Evolutionary conservation across 2,329 filamentous ascomycete genomes (phyloP).

Genomic region (Sclerotinia nivalis): DNA sequence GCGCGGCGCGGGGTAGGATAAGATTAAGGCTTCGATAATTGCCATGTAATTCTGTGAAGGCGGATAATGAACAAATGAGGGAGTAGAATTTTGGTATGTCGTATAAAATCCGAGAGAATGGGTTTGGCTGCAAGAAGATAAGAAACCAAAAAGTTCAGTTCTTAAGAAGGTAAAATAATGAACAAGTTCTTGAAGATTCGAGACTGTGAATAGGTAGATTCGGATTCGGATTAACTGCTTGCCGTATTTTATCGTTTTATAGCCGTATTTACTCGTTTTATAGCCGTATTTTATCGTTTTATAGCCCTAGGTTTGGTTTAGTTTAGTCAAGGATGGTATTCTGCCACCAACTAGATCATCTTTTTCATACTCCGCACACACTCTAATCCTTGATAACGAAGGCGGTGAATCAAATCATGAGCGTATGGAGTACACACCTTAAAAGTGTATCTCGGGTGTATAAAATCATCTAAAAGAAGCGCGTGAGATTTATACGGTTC

Average conservation of each 20-base stretch:
- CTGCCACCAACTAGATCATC: not conserved
- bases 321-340: not conserved
- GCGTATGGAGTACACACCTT: not conserved
- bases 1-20: slow-evolving; percentile 16
- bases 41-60: not conserved
- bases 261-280: too few species aligned
- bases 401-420: not conserved
- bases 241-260: too few species aligned
- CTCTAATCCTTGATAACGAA: not conserved
- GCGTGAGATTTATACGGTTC: too few species aligned
- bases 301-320: not conserved
- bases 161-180: not conserved
- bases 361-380: fast-evolving
- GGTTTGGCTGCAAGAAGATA: not conserved
- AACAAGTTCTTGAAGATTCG: not conserved
- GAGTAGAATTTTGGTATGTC: not conserved
- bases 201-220: not conserved
- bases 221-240: slow-evolving; percentile 2
- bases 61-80: not conserved
- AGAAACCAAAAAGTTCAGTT: not conserved
- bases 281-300: too few species aligned
- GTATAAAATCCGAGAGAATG: not conserved
- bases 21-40: slow-evolving; percentile 17
- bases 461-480: too few species aligned
- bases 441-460: too few species aligned